Evolutionary conservation across 108 stramenopile species (phyloP), one percentile per base, ranked within the genome.

Genomic region (Conticribra weissflogii): DNA sequence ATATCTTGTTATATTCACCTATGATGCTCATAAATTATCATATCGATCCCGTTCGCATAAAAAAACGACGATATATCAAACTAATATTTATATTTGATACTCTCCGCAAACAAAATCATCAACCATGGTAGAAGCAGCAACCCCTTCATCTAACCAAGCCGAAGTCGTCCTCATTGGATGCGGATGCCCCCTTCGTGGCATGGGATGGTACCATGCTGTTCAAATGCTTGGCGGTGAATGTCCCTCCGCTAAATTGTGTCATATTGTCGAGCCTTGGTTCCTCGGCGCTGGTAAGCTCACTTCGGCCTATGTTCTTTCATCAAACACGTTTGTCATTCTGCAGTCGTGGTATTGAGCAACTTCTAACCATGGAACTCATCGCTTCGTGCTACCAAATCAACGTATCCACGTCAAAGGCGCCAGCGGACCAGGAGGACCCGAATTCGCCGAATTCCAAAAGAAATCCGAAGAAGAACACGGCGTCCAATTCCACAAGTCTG

Each of bases 251-350:
- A 86, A 83, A 65, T 66, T 96, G n/a, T 86, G 88, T 61, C 90
- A 85, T 75, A 59, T 96, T 45, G 88, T 96, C 48, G 96, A 96
- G 72, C 93, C 91, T 21, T 96, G 96, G 96, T 96, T 93, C 81
- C 63, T 96, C 48, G 93, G 96, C 24, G 69, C 83, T 30, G 92
- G 95, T 74, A 77, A 5, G 36, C 12, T 41, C 36, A n/a, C n/a
- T n/a, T n/a, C n/a, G n/a, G n/a, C n/a, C n/a, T n/a, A n/a, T n/a
- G n/a, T n/a, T n/a, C n/a, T n/a, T n/a, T n/a, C 53, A n/a, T n/a
- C n/a, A n/a, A n/a, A n/a, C n/a, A n/a, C n/a, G n/a, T n/a, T n/a
- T n/a, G n/a, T n/a, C n/a, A n/a, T n/a, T n/a, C n/a, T n/a, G n/a
- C n/a, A n/a, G n/a, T n/a, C n/a, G n/a, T n/a, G n/a, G n/a, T n/a